Conservation (phyloP, 306 rosid species). For the Luffa aegyptiaca region DNA sequence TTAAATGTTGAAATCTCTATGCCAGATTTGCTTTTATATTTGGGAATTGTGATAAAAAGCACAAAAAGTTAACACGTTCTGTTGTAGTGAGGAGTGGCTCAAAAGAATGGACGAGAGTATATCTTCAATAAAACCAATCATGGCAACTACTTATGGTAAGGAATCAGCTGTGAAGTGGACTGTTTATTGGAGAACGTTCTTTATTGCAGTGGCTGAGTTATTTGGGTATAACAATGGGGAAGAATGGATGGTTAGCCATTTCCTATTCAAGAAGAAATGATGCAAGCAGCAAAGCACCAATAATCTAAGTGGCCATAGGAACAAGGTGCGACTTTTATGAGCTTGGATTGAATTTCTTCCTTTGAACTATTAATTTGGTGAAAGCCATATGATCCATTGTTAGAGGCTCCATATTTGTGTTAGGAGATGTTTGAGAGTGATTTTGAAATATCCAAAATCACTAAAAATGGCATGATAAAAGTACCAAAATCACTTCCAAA, state of each 20-base stretch:
- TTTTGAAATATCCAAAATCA: too few relatives aligned
- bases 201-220: constrained; percentile 80
- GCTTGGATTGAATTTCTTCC: background rate
- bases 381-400: background rate
- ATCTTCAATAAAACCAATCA: constrained; percentile 50
- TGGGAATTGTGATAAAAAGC: background rate
- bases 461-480: too few relatives aligned
- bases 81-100: constrained; percentile 92
- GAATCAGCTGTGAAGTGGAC: constrained; percentile 84
- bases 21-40: background rate
- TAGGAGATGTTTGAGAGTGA: too few relatives aligned
- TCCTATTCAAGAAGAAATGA: constrained; percentile 67
- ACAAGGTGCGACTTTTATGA: background rate
- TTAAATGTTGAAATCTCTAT: background rate
- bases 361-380: background rate
- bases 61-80: background rate
- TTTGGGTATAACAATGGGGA: constrained; percentile 78
- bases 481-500: too few relatives aligned
- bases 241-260: constrained; percentile 87
- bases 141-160: constrained; percentile 80
- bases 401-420: too few relatives aligned
- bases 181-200: constrained; percentile 89
- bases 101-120: constrained; percentile 66
- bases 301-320: background rate
- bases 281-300: background rate